A percentile compares a stretch with the other conserved stretches of the same genome.
phyloP scores from a whole-genome alignment of 192 early-diverging fungal species.

The Rhizophagus prolifer region DNA sequence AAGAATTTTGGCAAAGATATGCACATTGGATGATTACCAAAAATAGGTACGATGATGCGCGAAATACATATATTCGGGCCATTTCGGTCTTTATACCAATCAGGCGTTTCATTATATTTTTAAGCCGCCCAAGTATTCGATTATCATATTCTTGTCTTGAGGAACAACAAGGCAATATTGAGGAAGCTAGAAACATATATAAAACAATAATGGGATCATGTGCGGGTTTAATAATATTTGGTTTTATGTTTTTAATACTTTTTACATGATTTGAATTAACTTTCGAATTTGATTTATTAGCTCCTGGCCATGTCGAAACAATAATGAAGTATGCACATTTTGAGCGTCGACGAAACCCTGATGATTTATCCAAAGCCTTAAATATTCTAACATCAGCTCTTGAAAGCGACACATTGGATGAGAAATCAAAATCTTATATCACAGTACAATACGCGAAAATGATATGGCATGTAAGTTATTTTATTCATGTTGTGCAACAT shows the following conservation, averaged over 20 bases:
- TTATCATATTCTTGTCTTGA: conserved; percentile 61
- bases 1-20: conserved; percentile 78
- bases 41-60: conserved; percentile 47
- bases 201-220: conserved; percentile 50
- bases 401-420: conserved; percentile 42
- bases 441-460: conserved; percentile 53
- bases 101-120: conserved; percentile 28
- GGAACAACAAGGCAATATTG: conserved; percentile 58
- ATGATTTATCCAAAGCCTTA: conserved; percentile 44
- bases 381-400: conserved; percentile 32
- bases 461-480: conserved; percentile 42
- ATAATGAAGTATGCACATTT: conserved; percentile 64
- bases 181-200: conserved; percentile 61
- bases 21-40: conserved; percentile 53
- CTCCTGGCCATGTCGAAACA: conserved; percentile 67
- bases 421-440: conserved; percentile 53
- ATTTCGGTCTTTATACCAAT: conserved; percentile 53
- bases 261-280: not conserved
- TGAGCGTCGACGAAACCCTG: conserved; percentile 54
- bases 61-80: conserved; percentile 56
- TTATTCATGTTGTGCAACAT: not conserved
- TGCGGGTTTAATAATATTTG: conserved; percentile 31
- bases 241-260: not conserved
- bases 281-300: conserved; percentile 35
- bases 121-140: conserved; percentile 49